Base-by-base conservation (phyloP, 352 stramenopile species). In the Globisporangium rhizosaccharum region DNA sequence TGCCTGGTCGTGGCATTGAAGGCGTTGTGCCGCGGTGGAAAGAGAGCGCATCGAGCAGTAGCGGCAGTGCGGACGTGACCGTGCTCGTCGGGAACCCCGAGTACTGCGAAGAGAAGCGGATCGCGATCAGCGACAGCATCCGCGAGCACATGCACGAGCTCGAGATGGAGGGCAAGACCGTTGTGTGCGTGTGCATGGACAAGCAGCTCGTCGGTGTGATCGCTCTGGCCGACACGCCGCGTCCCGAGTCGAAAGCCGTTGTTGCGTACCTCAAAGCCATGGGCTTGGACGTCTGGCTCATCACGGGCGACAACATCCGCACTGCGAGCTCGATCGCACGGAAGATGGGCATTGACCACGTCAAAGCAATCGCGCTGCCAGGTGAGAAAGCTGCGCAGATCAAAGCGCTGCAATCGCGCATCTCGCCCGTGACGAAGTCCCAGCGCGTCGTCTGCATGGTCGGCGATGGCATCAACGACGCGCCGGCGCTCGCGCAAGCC, bases 381-480 rank as follows among this genome's bases (percentile, higher is more conserved):
- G 92, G 94, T 47, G 91, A 98, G 65, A 99, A 99, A 65, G 82
- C 96, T 4, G 76, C 93, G 50, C 90, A 94, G 65, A 92, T 99
- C 59, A 91, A 90, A 62, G 78, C 75, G 6, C 57, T 94, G 26
- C 82, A 96, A 66, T 68, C 68, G 65, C 82, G 78, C 26, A 67
- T 88, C 56, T 88, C 85, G 37, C 75, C 81, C 1, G 14, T 78
- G n/a, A 96, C 85, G 1, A 65, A 77, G 62, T 89, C 83, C 59
- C 72, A 84, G 26, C 76, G 88, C 49, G 79, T 98, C 17, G 73
- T 98, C 11, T 90, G 82, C 44, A 97, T 98, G 82, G 84, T 97
- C 51, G 93, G 94, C 25, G 93, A 98, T 60, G 94, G 94, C 30
- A 96, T 99, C 52, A 99, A 98, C 70, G 96, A 99, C 72, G 93